Percentiles rank a stretch among this genome's conserved stretches.
These are phyloP conservation scores for Ziziphus jujuba DNA, from an alignment of 306 rosid species.

Conservation along the genomic window DNA sequence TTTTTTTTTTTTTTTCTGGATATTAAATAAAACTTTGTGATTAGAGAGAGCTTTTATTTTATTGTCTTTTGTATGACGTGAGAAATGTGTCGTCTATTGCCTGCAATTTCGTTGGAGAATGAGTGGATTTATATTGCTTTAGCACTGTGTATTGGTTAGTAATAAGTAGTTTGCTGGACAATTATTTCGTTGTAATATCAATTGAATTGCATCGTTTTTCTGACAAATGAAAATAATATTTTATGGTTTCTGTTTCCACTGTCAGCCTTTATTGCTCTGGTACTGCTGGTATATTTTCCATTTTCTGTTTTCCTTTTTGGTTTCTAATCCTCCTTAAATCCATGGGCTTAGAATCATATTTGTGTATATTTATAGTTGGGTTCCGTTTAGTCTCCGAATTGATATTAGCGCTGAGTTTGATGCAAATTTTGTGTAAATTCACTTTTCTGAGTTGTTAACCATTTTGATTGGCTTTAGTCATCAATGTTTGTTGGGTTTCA, in stretches of 20 bases:
- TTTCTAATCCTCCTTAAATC: neutral
- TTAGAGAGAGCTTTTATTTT: neutral
- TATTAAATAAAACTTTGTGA: constrained; percentile 19
- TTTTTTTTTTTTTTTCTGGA: neutral
- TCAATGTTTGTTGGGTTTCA: constrained; percentile 22
- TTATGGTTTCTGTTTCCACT: neutral
- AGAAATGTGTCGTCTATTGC: constrained; percentile 36
- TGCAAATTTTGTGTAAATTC: constrained; percentile 21
- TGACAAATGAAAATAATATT: too few relatives aligned
- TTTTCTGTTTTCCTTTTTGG: too few relatives aligned
- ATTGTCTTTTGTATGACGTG: constrained; percentile 34
- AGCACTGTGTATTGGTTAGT: neutral
- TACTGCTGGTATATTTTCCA: constrained; percentile 4
- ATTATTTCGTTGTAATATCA: neutral
- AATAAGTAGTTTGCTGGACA: neutral
- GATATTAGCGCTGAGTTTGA: neutral
- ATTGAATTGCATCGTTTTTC: neutral
- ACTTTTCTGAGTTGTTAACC: constrained; percentile 7
- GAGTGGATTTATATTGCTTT: constrained; percentile 7
- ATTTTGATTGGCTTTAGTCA: constrained; percentile 26
- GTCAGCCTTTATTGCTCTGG: constrained; percentile 22
- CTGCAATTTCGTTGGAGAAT: constrained; percentile 31
- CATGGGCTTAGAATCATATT: constrained; percentile 1
- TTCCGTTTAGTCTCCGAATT: neutral
- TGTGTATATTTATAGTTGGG: neutral